Evolutionary conservation across 2,329 filamentous ascomycete genomes (phyloP), one percentile per base, ranked within the genome.

Genomic region (Biscogniauxia marginata): DNA sequence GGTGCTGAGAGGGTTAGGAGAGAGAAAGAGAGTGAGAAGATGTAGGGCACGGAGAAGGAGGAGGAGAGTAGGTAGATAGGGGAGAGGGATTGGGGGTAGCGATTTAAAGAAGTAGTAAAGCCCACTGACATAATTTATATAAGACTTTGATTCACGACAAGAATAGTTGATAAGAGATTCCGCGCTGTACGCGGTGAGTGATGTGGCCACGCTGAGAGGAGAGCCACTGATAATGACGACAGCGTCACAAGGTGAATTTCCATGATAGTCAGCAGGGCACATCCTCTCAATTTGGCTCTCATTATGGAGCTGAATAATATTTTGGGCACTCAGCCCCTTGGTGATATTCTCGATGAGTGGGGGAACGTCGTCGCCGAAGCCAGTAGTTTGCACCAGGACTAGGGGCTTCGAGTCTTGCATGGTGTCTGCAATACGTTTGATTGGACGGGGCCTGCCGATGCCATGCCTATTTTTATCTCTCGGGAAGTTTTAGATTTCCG

Each of bases 171-270:
- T n/a, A n/a, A n/a, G n/a, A 11, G 24, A 25, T 25, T 25, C 24
- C 11, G 24, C 24, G 24, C 24, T 25, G 24, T 25, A 25, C 24
- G 24, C 24, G 24, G 11, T 11, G 11, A 25, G 24, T 6, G 24
- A 77, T 75, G 1, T 87, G 58, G 84, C 79, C 66, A 89, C 86
- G 69, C 90, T 84, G 0, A 73, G 77, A 0, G 88, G 87, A 1
- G 88, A 90, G 1, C 85, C 85, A 54, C 85, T 77, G 70, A 96
- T 93, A 7, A 86, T 80, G 3, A 87, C 84, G 3, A 88, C 90
- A 7, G 84, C 89, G 68, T 86, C 90, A 73, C 90, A 95, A 3
- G 77, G 77, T 1, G 87, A 89, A 1, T 88, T 85, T 7, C 89
- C 89, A 20, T 82, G 74, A 50, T 61, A 67, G 46, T 68, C 65